Conservation (phyloP, 2,329 filamentous ascomycete species). For the Penicillium freii region DNA sequence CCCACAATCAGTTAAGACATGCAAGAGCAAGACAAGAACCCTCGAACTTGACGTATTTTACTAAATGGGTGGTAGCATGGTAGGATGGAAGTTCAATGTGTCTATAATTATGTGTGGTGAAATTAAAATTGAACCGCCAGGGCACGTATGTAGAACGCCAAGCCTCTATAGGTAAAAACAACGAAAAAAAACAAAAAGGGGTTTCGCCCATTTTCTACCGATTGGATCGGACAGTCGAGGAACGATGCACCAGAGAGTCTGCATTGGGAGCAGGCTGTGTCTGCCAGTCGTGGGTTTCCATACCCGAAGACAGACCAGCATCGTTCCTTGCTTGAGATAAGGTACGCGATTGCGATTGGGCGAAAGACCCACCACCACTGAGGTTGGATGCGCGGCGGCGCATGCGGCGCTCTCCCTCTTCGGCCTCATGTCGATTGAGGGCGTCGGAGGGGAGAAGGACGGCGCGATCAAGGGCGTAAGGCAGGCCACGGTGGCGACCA, state of each 20-base stretch:
- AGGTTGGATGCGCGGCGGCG: slow-evolving; percentile 39
- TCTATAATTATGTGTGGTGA: slow-evolving; percentile 3
- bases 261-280: slow-evolving; percentile 15
- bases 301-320: slow-evolving; percentile 23
- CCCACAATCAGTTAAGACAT: neutral
- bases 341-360: slow-evolving; percentile 22
- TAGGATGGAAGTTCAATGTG: neutral
- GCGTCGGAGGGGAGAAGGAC: slow-evolving; percentile 66
- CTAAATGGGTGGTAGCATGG: neutral
- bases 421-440: slow-evolving; percentile 60
- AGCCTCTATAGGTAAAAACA: slow-evolving; percentile 13
- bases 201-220: slow-evolving; percentile 8
- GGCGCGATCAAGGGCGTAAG: slow-evolving; percentile 67
- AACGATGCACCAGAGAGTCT: slow-evolving; percentile 28
- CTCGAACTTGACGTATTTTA: neutral
- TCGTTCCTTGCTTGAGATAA: slow-evolving; percentile 26
- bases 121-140: neutral
- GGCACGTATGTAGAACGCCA: slow-evolving; percentile 11
- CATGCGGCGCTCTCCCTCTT: slow-evolving; percentile 49
- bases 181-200: slow-evolving; percentile 7
- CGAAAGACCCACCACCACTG: slow-evolving; percentile 30
- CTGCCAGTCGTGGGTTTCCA: slow-evolving; percentile 28
- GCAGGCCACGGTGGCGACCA: slow-evolving; percentile 63
- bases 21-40: neutral
- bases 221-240: slow-evolving; percentile 30